Evolutionary conservation across 768 basidiomycete genomes (phyloP).

Genomic region (Trametes cinnabarina): DNA sequence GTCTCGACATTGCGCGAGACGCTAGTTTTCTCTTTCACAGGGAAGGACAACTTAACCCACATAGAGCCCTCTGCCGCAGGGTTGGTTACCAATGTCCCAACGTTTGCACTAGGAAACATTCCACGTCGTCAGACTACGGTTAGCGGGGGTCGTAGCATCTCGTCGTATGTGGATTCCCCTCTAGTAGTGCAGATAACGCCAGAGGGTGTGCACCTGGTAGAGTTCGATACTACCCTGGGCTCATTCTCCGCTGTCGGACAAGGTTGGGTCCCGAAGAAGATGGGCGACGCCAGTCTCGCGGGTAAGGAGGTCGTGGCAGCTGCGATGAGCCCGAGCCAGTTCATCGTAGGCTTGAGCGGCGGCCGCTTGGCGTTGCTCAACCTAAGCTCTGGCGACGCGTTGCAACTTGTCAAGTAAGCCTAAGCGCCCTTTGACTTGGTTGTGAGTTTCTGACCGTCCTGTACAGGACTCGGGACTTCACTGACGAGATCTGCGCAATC

Average conservation of each 20-base stretch:
- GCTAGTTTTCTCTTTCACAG: slow-evolving; percentile 51
- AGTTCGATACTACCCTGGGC: slow-evolving; percentile 47
- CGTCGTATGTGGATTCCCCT: slow-evolving; percentile 45
- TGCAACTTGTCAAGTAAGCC: slow-evolving; percentile 35
- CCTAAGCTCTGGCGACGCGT: slow-evolving; percentile 40
- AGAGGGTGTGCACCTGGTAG: slow-evolving; percentile 51
- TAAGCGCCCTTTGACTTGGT: background rate
- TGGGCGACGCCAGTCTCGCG: background rate
- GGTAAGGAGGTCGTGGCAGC: slow-evolving; percentile 61
- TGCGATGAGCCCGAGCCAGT: slow-evolving; percentile 64
- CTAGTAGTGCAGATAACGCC: slow-evolving; percentile 73
- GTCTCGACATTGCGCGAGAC: slow-evolving; percentile 59
- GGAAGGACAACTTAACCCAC: slow-evolving; percentile 41
- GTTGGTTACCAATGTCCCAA: slow-evolving; percentile 50
- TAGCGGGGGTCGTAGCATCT: slow-evolving; percentile 18
- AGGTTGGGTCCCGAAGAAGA: slow-evolving; percentile 36
- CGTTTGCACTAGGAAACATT: slow-evolving; percentile 65
- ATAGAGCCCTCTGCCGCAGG: slow-evolving; percentile 38
- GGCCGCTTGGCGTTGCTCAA: slow-evolving; percentile 53
- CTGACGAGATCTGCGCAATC: slow-evolving; percentile 65
- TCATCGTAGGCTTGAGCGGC: slow-evolving; percentile 56
- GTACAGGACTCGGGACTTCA: slow-evolving; percentile 17
- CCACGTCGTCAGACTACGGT: slow-evolving; percentile 30
- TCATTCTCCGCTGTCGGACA: slow-evolving; percentile 41
- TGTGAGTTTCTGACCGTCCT: background rate